Percentiles rank a stretch among this genome's conserved stretches.
phyloP scores from a whole-genome alignment of 345 rosid species.

The Viola odorata region DNA sequence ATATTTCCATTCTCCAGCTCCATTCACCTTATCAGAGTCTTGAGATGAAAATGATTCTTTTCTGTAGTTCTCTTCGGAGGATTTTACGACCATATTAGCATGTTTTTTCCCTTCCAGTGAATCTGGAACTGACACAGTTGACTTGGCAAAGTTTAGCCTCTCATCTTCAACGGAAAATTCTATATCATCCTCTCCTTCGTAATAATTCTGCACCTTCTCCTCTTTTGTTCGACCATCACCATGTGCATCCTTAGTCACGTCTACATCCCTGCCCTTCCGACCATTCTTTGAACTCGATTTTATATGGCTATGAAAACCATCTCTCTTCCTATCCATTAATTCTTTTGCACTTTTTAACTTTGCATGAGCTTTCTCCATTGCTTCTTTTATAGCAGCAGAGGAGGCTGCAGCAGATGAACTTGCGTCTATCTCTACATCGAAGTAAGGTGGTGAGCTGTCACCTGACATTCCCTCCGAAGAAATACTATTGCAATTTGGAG shows the following conservation, averaged over 20 bases:
- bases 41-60: constrained; percentile 37
- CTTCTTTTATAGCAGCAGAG: constrained; percentile 73
- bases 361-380: constrained; percentile 74
- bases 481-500: constrained; percentile 31
- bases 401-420: constrained; percentile 71
- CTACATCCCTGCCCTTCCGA: constrained; percentile 35
- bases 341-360: constrained; percentile 68
- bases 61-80: constrained; percentile 32
- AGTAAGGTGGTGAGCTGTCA: constrained; percentile 59
- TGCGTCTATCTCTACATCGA: constrained; percentile 92
- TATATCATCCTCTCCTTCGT: constrained; percentile 21
- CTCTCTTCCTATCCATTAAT: constrained; percentile 59
- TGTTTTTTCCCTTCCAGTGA: constrained; percentile 21
- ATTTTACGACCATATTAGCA: constrained; percentile 18
- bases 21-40: constrained; percentile 36
- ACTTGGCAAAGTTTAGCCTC: constrained; percentile 15
- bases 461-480: constrained; percentile 36
- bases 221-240: constrained; percentile 14
- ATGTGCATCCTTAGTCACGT: constrained; percentile 10
- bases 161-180: constrained; percentile 25
- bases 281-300: constrained; percentile 32
- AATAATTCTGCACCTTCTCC: constrained; percentile 12
- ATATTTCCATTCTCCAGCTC: constrained; percentile 70
- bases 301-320: constrained; percentile 23
- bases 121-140: constrained; percentile 22